These are phyloP conservation scores for Paecilomyces sp. DNA, from an alignment of 2,329 filamentous ascomycete genomes.

Conservation along the genomic window DNA sequence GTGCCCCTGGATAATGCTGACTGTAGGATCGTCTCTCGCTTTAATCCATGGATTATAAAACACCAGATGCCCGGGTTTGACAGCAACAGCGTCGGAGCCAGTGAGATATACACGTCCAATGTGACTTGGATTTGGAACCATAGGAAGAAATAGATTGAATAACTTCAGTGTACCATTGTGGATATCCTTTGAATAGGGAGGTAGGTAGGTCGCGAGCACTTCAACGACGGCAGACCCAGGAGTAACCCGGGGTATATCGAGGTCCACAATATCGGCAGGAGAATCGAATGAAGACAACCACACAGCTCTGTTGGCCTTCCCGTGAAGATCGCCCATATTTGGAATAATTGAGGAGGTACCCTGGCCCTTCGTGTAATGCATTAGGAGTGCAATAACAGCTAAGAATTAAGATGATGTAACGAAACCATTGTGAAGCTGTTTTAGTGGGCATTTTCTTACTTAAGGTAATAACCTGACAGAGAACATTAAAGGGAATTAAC, in stretches of 20 bases:
- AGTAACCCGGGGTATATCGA: not conserved
- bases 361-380: too few species aligned
- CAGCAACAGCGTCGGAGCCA: not conserved
- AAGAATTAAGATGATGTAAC: too few species aligned
- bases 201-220: not conserved
- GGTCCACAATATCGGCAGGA: not conserved
- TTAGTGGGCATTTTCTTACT: too few species aligned
- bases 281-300: not conserved
- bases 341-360: too few species aligned
- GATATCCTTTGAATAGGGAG: constrained; percentile 4
- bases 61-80: constrained; percentile 5
- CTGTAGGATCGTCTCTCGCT: not conserved
- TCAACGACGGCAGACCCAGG: constrained; percentile 4
- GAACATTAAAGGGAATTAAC: too few species aligned
- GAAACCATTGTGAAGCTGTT: too few species aligned
- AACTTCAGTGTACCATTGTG: constrained; percentile 3
- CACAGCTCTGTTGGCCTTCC: not conserved
- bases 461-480: too few species aligned
- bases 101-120: constrained; percentile 3
- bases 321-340: too few species aligned
- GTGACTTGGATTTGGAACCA: constrained; percentile 1
- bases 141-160: not conserved
- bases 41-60: constrained; percentile 1
- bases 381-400: too few species aligned
- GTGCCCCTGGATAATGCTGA: constrained; percentile 1